Evolutionary conservation across 345 rosid genomes (phyloP).

Genomic region (Eucalyptus melliodora): DNA sequence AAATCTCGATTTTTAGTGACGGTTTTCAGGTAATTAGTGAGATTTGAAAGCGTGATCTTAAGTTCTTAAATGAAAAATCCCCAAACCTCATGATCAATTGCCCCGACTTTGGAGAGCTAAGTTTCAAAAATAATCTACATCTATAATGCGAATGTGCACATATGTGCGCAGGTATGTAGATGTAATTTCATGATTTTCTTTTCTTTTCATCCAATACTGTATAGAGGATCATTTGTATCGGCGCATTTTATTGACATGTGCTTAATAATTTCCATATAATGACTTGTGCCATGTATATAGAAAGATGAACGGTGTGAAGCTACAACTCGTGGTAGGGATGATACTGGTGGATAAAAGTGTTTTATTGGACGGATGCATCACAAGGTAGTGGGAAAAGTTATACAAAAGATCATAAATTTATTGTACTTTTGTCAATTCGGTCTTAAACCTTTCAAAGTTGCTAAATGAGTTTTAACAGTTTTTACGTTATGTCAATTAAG

Average conservation of each 20-base stretch:
- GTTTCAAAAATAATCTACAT: not conserved
- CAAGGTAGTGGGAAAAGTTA: accelerated
- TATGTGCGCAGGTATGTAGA: not conserved
- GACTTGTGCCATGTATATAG: not conserved
- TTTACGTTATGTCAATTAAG: too few relatives aligned
- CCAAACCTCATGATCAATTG: not conserved
- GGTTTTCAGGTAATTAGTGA: not conserved
- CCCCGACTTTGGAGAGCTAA: not conserved
- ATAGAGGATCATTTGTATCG: too few relatives aligned
- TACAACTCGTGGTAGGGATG: not conserved
- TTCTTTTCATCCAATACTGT: too few relatives aligned
- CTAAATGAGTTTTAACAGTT: accelerated
- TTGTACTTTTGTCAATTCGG: accelerated
- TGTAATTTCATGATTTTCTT: not conserved
- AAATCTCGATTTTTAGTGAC: not conserved
- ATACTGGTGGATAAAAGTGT: accelerated
- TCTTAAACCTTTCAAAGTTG: accelerated
- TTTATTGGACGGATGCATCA: not conserved
- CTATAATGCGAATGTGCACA: not conserved
- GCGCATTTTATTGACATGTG: accelerated
- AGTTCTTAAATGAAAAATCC: not conserved
- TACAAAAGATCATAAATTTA: accelerated
- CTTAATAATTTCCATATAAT: not conserved
- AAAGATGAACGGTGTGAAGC: not conserved
- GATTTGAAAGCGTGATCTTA: not conserved